phyloP scores from a whole-genome alignment of 2,329 filamentous ascomycete species.

The Fusarium pseudocircinatum region DNA sequence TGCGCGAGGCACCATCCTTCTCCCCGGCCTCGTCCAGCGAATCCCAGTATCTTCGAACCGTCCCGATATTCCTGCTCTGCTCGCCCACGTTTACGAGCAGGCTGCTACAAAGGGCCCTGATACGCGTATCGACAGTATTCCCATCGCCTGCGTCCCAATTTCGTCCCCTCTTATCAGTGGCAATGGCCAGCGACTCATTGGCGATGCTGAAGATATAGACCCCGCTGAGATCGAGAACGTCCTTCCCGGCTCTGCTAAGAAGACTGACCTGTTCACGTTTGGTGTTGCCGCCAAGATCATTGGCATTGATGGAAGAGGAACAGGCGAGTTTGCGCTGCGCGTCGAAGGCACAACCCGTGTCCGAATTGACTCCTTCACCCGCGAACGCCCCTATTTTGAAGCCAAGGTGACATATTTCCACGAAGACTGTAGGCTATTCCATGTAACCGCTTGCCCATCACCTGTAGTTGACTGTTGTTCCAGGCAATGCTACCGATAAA shows the following conservation, averaged over 20 bases:
- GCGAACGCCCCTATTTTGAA: slow-evolving; percentile 88
- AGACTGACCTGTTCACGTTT: slow-evolving; percentile 81
- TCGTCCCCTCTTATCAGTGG: slow-evolving; percentile 77
- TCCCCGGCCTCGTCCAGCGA: slow-evolving; percentile 86
- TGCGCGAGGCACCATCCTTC: slow-evolving; percentile 80
- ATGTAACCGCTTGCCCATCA: neutral
- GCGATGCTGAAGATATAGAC: slow-evolving; percentile 66
- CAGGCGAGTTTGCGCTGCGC: slow-evolving; percentile 81
- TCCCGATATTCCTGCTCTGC: slow-evolving; percentile 86
- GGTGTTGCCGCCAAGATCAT: slow-evolving; percentile 84
- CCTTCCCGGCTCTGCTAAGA: slow-evolving; percentile 68
- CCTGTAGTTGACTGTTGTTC: slow-evolving; percentile 12
- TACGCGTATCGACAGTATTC: slow-evolving; percentile 72
- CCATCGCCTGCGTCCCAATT: slow-evolving; percentile 88
- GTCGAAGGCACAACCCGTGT: slow-evolving; percentile 88
- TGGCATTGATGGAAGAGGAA: slow-evolving; percentile 78
- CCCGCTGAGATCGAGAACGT: slow-evolving; percentile 56
- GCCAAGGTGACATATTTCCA: slow-evolving; percentile 77
- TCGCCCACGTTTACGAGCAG: slow-evolving; percentile 85
- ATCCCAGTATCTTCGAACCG: slow-evolving; percentile 83
- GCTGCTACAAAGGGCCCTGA: slow-evolving; percentile 73
- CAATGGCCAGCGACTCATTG: slow-evolving; percentile 80
- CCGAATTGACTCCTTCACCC: slow-evolving; percentile 69
- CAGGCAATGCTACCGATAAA: slow-evolving; percentile 58
- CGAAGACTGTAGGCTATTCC: slow-evolving; percentile 67